phyloP scores from a whole-genome alignment of 768 basidiomycete species.

The Tylopilus subfusipes region DNA sequence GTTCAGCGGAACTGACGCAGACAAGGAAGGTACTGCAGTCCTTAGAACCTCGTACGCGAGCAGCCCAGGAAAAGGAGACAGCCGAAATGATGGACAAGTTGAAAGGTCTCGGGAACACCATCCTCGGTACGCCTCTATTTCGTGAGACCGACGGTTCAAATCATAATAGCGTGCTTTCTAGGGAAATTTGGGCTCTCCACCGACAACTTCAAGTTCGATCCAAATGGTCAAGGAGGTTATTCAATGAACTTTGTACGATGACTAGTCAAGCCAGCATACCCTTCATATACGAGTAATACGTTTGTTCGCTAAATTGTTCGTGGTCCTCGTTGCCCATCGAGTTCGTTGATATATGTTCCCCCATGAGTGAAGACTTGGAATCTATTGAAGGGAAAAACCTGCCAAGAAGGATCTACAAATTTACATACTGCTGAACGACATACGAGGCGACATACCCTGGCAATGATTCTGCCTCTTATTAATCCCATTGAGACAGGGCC shows the following conservation, averaged over 20 bases:
- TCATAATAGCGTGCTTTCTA: constrained; percentile 25
- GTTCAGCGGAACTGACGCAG: constrained; percentile 47
- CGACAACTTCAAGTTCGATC: constrained; percentile 95
- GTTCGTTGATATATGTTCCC: constrained; percentile 21
- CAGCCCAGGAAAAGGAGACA: constrained; percentile 81
- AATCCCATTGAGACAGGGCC: constrained; percentile 86
- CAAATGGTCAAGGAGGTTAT: constrained; percentile 94
- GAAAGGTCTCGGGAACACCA: constrained; percentile 86
- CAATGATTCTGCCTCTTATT: constrained; percentile 62
- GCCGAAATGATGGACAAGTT: constrained; percentile 90
- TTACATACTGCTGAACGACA: neutral
- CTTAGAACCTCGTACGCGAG: constrained; percentile 67
- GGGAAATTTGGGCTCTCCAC: constrained; percentile 94
- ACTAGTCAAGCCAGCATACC: constrained; percentile 9
- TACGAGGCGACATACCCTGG: constrained; percentile 46
- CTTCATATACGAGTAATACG: neutral
- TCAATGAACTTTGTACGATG: constrained; percentile 78
- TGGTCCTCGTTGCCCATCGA: neutral
- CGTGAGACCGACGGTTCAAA: neutral
- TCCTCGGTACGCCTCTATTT: constrained; percentile 59
- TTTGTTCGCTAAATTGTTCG: neutral
- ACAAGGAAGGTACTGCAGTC: constrained; percentile 46
- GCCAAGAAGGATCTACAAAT: constrained; percentile 5
- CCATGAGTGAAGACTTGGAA: constrained; percentile 25
- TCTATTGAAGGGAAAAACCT: constrained; percentile 31